Evolutionary conservation across 768 basidiomycete genomes (phyloP), one percentile per base, ranked within the genome.

Genomic region (Tulasnella sp.): DNA sequence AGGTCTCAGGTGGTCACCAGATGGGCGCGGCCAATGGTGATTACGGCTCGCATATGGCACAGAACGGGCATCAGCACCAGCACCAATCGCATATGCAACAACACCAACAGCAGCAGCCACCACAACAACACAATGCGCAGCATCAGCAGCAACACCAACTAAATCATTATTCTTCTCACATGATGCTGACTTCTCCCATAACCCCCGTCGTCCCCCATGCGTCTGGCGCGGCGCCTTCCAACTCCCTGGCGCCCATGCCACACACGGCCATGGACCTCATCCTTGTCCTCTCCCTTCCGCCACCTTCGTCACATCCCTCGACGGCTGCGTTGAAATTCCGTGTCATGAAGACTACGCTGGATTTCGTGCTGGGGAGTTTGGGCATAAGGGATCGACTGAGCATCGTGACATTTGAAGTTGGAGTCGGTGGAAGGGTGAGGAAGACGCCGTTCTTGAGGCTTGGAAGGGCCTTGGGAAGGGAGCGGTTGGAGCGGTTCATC

Each of bases 211-310:
- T 83, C 29, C 85, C 87, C 17, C 80, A 86, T 68, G 78, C 81
- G 43, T 83, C 85, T 9, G 76, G 81, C 19, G 84, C 84, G 7
- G 81, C 87, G 24, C 54, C 54, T 24, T 87, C 83, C 49, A 89
- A 89, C 70, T 86, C 83, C 31, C 81, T 92, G 30, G 75, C 82
- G 0, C 87, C 90, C 8, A 79, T 92, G 5, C 78, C 82, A 12
- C 93, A 97, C 67, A 86, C 92, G 0, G 79, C 91, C 3, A 75
- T 96, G 66, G 96, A 99, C 70, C 78, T 99, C 62, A 88, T 98
- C 67, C 79, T 98, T 57, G 85, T 98, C 57, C 73, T 98, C 41
- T 90, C 92, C 11, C 74, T 98, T 1, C 92, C 94, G 3, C 79
- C 87, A 4, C 78, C 84, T 0, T 76, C 73, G 46, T 78, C 86